phyloP scores from a whole-genome alignment of 164 flowering plant species.

The Nymphaea colorata region DNA sequence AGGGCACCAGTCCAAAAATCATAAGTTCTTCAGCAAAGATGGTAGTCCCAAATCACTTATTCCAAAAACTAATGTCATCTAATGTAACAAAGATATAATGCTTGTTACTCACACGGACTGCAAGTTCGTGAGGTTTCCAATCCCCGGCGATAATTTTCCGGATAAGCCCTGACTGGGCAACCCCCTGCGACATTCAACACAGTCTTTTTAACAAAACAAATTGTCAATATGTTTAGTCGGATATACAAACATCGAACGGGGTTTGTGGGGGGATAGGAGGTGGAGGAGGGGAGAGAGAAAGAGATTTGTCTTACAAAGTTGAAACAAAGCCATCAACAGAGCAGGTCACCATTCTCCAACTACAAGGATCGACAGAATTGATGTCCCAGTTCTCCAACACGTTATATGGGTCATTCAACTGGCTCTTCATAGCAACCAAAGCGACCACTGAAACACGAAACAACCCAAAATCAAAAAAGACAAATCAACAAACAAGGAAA shows the following conservation, averaged over 20 bases:
- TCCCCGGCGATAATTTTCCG: constrained; percentile 65
- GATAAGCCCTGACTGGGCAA: constrained; percentile 79
- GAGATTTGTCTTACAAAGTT: constrained; percentile 48
- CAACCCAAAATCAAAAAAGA: background rate
- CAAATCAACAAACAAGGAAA: background rate
- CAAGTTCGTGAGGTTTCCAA: constrained; percentile 74
- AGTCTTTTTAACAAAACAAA: no score
- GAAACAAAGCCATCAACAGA: constrained; percentile 70
- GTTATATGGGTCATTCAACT: constrained; percentile 64
- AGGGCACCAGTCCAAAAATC: no score
- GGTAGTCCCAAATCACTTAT: no score
- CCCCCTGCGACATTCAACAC: constrained; percentile 35
- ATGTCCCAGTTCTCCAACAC: constrained; percentile 91
- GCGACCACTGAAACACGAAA: constrained; percentile 61
- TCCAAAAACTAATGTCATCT: background rate
- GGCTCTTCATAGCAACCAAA: constrained; percentile 57
- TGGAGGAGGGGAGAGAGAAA: background rate
- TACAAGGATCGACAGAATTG: constrained; percentile 94
- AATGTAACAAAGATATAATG: background rate
- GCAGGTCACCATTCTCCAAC: constrained; percentile 98
- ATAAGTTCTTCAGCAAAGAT: no score
- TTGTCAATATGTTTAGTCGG: no score
- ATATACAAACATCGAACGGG: no score
- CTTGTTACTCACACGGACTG: constrained; percentile 64
- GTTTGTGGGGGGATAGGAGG: background rate